These are phyloP conservation scores for Artomyces pyxidatus DNA, from an alignment of 768 basidiomycete species.

Conservation along the genomic window DNA sequence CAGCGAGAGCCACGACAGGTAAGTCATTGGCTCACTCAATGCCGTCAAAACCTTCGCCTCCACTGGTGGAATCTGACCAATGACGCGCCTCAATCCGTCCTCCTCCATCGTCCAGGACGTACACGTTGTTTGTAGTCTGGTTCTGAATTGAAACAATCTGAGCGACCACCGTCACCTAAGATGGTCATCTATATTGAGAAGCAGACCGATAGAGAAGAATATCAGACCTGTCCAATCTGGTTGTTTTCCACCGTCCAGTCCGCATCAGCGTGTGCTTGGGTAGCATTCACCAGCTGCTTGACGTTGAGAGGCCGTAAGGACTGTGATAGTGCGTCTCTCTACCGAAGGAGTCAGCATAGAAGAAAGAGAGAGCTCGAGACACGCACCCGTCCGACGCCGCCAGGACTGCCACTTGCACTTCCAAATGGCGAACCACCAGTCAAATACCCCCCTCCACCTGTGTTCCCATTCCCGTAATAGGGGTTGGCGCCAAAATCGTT, in stretches of 20 bases:
- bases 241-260: slow-evolving; percentile 80
- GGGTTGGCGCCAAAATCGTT: slow-evolving; percentile 26
- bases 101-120: slow-evolving; percentile 81
- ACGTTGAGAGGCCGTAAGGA: slow-evolving; percentile 70
- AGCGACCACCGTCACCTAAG: slow-evolving; percentile 66
- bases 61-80: slow-evolving; percentile 66
- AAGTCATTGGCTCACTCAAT: slow-evolving; percentile 31
- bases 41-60: slow-evolving; percentile 45
- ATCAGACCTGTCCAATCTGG: slow-evolving; percentile 70
- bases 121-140: slow-evolving; percentile 76
- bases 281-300: slow-evolving; percentile 64
- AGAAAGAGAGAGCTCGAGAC: slow-evolving; percentile 6
- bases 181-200: neutral
- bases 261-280: slow-evolving; percentile 81
- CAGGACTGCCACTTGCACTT: slow-evolving; percentile 50
- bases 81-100: slow-evolving; percentile 69
- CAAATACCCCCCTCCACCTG: slow-evolving; percentile 48
- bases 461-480: slow-evolving; percentile 32
- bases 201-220: neutral
- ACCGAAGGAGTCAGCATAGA: neutral
- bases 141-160: slow-evolving; percentile 59
- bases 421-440: slow-evolving; percentile 54
- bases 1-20: too few species aligned
- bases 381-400: slow-evolving; percentile 38
- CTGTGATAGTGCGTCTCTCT: slow-evolving; percentile 33